Evolutionary conservation across 495 filamentous ascomycete species (phyloP), one percentile per base, ranked within the genome.

Genomic region (Collariella sp.): DNA sequence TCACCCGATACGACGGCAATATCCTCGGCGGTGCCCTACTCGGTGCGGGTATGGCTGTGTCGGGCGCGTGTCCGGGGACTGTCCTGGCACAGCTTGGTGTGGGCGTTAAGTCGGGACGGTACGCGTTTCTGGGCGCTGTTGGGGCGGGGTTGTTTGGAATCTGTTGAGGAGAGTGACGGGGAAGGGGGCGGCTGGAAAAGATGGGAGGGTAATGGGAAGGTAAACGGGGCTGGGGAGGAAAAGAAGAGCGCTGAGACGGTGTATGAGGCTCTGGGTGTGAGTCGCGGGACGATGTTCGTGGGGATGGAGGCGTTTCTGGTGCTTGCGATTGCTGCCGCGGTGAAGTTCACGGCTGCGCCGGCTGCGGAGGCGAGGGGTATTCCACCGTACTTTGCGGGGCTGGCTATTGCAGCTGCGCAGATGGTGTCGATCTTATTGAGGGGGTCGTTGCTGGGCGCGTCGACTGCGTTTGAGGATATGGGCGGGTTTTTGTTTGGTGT

Each of bases 51-150:
- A 76, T 82, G 77, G 65, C 75, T 24, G 62, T 81, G 19, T 72
- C 79, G 1, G 79, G 78, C 23, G 71, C 79, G 0, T 83, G 80
- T 54, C 78, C 79, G 0, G 79, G 79, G 3, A 81, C 78, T 11
- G 70, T 80, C 1, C 67, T 81, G 46, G 72, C 75, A 0, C 79
- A 83, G 64, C 41, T 80, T 19, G 78, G 70, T 20, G 63, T 65
- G n/a, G 74, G 77, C 35, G 63, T 79, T 15, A 61, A 35, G 1
- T 73, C 76, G 2, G 76, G 72, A 5, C 60, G 68, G 38, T 72
- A 65, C 43, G 67, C 72, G 3, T 58, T 78, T 3, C 44, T 57
- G 10, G 78, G 78, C 19, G 68, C 65, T 40, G 55, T 73, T 18
- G 50, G 76, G 23, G 78, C 67, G 9, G 76, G 76, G 7, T 75